These are phyloP conservation scores for Candida dajiaensis DNA, from an alignment of 805 yeast genomes.

Conservation along the genomic window DNA sequence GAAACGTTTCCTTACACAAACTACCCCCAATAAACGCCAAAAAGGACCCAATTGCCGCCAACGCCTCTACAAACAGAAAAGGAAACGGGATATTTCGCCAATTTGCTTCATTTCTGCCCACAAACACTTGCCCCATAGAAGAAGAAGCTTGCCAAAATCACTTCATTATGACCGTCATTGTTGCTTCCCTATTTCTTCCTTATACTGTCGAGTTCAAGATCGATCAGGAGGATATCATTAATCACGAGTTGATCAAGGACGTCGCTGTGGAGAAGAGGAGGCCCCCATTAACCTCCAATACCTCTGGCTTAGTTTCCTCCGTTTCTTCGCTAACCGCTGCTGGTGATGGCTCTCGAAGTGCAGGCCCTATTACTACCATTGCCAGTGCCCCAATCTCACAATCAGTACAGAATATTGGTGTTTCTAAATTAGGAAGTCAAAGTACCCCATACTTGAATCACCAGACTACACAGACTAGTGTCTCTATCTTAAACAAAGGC, in stretches of 20 bases:
- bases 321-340: neutral
- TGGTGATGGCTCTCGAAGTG: neutral
- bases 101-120: neutral
- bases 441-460: neutral
- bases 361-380: neutral
- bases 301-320: neutral
- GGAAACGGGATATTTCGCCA: neutral
- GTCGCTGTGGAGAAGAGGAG: conserved; percentile 18
- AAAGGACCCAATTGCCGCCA: neutral
- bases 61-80: neutral
- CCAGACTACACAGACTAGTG: neutral
- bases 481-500: neutral
- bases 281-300: conserved; percentile 7
- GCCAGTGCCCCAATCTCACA: neutral
- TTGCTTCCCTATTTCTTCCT: conserved; percentile 72
- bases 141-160: neutral
- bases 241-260: conserved; percentile 27
- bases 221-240: conserved; percentile 13
- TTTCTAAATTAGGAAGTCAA: neutral
- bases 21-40: neutral
- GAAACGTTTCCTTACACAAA: neutral
- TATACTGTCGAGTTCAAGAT: conserved; percentile 59
- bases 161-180: conserved; percentile 53
- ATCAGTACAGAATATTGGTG: neutral
- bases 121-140: neutral